Conservation (phyloP, 768 basidiomycete species). For the Pulveroboletus sp. region DNA sequence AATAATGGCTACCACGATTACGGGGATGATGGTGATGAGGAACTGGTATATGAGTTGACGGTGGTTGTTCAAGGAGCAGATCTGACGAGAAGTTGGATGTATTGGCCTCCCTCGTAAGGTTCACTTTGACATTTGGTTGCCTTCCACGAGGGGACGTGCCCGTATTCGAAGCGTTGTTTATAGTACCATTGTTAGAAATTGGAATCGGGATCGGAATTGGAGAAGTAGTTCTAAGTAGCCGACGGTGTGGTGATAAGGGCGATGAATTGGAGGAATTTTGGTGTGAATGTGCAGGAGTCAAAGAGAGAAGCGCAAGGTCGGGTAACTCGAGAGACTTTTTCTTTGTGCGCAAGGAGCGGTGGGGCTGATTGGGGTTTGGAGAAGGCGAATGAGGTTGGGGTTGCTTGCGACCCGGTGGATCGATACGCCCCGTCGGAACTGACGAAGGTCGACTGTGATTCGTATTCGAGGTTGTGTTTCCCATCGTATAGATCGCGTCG, state of each 20-base stretch:
- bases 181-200: constrained; percentile 33
- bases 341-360: constrained; percentile 60
- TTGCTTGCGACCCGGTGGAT: constrained; percentile 16
- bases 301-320: constrained; percentile 54
- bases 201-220: constrained; percentile 48
- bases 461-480: constrained; percentile 30
- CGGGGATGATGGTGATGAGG: constrained; percentile 28
- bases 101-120: constrained; percentile 23
- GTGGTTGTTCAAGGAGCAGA: constrained; percentile 38
- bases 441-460: constrained; percentile 28
- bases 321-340: constrained; percentile 74
- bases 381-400: constrained; percentile 34
- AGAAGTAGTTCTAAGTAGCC: constrained; percentile 39
- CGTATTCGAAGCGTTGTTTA: constrained; percentile 33
- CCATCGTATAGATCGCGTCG: constrained; percentile 28
- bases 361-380: constrained; percentile 41
- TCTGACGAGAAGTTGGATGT: constrained; percentile 35
- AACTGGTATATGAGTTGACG: constrained; percentile 41
- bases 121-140: constrained; percentile 28
- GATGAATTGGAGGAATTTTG: constrained; percentile 36
- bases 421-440: constrained; percentile 23
- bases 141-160: constrained; percentile 34
- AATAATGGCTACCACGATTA: constrained; percentile 31
- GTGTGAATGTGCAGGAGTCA: constrained; percentile 39
- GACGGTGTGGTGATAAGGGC: constrained; percentile 39